Evolutionary conservation across 1,284 basidiomycete genomes (phyloP), one percentile per base, ranked within the genome.

Genomic region (Fomitiporia mediterranea): DNA sequence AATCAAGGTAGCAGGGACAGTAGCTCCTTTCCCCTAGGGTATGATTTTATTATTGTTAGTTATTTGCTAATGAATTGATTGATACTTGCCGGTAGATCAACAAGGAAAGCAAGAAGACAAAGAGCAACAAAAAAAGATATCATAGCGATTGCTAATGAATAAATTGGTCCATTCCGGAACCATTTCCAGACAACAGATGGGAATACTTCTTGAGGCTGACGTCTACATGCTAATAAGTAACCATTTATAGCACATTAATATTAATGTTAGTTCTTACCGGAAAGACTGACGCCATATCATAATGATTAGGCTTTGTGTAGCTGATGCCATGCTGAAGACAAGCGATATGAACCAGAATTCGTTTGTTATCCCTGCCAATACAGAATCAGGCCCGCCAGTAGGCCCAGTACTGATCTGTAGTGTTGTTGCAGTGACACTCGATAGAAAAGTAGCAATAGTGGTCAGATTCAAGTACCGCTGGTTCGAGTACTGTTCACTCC

Each of bases 351-450:
- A 48, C 53, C 53, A 55, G 6, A 48, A 15, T 2, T 32, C 38
- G 28, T 55, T 55, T 23, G 46, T 47, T 1, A 21, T 28, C 3
- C 1, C 3, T 19, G 42, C 30, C 27, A 55, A 15, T 4, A 11
- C 2, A n/a, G 53, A 55, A 2, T 9, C 15, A 21, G 28, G 9
- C n/a, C 25, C 34, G 9, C 34, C 43, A 21, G 39, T 15, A 27
- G 53, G n/a, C n/a, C n/a, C n/a, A n/a, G n/a, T n/a, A n/a, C n/a
- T 28, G 2, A 48, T 55, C 21, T 55, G 53, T 11, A 55, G 44
- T 9, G 53, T 55, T 15, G 53, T 55, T 17, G 53, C 53, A 5
- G 53, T 55, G 32, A 55, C 53, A n/a, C 44, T 48, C 3, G 53
- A 55, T 3, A 55, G 21, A 27, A 55, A 55, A 21, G 53, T 55